Evolutionary conservation across 495 filamentous ascomycete genomes (phyloP), one percentile per base, ranked within the genome.

Genomic region (Aspergillus heteromorphus): DNA sequence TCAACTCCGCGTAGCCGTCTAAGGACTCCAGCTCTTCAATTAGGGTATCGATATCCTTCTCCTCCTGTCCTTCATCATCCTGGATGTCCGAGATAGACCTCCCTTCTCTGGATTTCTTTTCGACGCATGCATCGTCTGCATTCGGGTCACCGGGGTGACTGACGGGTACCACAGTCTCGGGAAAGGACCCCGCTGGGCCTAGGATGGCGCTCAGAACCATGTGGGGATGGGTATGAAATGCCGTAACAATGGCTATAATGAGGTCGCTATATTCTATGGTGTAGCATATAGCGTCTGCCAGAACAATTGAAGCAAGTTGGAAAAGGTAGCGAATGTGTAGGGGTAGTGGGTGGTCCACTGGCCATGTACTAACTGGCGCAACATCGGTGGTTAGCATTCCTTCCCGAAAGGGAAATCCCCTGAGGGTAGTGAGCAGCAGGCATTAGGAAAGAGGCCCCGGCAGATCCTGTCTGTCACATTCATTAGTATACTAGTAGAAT

Each of bases 21-120:
- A 87, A 74, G 13, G 83, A 87, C 67, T 91, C 84, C 50, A 96
- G 83, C 57, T 91, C 89, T 56, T 88, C 83, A 54, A 96, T 92
- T 58, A 96, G 78, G 52, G 80, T 78, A 64, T 92, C 87, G 53
- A 96, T 87, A 62, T 89, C 83, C 71, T 86, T 83, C 57, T 85
- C 82, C 19, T 86, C 80, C 36, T 87, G 83, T 40, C 87, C 83
- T 13, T 87, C 80, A 10, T 76, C 76, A 30, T 51, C 27, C 29
- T 51, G 41, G 40, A 36, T 48, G 6, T 41, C 27, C 13, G 41
- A 6, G 3, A 16, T 29, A 17, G 43, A 40, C 42, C 63, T 70
- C 51, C 63, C 68, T 19, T 70, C 56, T 25, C 54, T 41, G 11
- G 45, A 20, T 6, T 36, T 23, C 1, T 21, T 47, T 30, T 34